Evolutionary conservation across 106 monocot genomes (phyloP).

Genomic region (Dendrobium catenatum): DNA sequence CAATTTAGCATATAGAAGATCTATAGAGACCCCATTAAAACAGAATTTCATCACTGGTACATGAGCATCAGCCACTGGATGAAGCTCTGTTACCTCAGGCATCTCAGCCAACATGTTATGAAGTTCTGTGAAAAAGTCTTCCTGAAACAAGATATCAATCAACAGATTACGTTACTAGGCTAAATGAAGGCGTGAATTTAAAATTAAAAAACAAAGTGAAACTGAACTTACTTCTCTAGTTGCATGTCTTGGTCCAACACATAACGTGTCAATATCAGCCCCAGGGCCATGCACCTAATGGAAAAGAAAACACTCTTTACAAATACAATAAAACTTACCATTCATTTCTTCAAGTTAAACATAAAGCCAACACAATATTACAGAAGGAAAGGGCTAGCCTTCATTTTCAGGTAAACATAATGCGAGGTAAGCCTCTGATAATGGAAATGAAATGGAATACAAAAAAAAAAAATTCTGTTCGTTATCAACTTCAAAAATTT

Average conservation of each 20-base stretch:
- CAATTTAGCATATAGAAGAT: constrained; percentile 92
- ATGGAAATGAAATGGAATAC: too few relatives aligned
- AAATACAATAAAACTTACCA: neutral
- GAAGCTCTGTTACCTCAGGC: constrained; percentile 86
- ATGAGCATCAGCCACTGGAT: constrained; percentile 97
- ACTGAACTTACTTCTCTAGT: constrained; percentile 62
- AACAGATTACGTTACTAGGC: constrained; percentile 6
- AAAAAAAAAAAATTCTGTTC: too few relatives aligned
- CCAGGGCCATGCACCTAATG: constrained; percentile 94
- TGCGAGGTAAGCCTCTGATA: neutral
- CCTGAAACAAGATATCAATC: constrained; percentile 31
- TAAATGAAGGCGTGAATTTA: neutral
- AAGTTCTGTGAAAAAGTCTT: constrained; percentile 84
- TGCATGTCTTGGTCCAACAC: constrained; percentile 93
- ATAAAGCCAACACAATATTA: neutral
- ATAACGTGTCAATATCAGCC: constrained; percentile 96
- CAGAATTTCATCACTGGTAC: constrained; percentile 92
- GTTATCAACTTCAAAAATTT: too few relatives aligned
- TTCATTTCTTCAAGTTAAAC: neutral
- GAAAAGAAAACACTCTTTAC: constrained; percentile 7
- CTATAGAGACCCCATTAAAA: constrained; percentile 86
- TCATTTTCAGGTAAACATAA: neutral
- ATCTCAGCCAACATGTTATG: constrained; percentile 78
- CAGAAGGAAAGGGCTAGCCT: neutral
- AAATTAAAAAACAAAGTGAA: neutral